Conservation (phyloP, 768 basidiomycete genomes). For the Hortiboletus campestris region DNA sequence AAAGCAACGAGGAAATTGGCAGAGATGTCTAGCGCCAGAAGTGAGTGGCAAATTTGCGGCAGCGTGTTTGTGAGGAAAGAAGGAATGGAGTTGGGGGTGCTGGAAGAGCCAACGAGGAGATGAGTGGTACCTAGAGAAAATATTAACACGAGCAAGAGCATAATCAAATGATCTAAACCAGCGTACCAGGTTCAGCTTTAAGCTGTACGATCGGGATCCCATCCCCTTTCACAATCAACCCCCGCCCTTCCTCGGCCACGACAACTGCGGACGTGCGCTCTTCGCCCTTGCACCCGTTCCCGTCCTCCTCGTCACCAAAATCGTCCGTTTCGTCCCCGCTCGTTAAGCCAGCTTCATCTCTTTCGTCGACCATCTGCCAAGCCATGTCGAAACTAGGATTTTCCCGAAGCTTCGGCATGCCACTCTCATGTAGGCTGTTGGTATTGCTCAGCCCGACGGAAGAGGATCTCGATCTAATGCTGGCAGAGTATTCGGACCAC, state of each 20-base stretch:
- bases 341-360: constrained; percentile 59
- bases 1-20: constrained; percentile 82
- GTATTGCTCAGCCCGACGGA: constrained; percentile 52
- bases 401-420: constrained; percentile 48
- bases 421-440: constrained; percentile 41
- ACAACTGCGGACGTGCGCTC: constrained; percentile 76
- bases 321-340: constrained; percentile 55
- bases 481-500: constrained; percentile 73
- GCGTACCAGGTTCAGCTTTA: constrained; percentile 70
- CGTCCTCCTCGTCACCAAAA: constrained; percentile 51
- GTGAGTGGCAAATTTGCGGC: constrained; percentile 69
- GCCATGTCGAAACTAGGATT: constrained; percentile 75
- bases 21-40: constrained; percentile 93
- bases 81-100: constrained; percentile 74
- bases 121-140: constrained; percentile 78
- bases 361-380: constrained; percentile 73
- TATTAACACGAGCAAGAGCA: neutral
- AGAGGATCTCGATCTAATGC: constrained; percentile 68
- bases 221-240: constrained; percentile 76
- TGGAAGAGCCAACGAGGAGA: constrained; percentile 81
- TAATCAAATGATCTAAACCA: neutral
- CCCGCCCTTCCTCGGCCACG: constrained; percentile 80
- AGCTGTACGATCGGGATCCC: constrained; percentile 59
- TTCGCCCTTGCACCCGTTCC: constrained; percentile 51
- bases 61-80: constrained; percentile 67